phyloP scores from a whole-genome alignment of 2,329 filamentous ascomycete species.

The Ceratocystiopsis minuta region DNA sequence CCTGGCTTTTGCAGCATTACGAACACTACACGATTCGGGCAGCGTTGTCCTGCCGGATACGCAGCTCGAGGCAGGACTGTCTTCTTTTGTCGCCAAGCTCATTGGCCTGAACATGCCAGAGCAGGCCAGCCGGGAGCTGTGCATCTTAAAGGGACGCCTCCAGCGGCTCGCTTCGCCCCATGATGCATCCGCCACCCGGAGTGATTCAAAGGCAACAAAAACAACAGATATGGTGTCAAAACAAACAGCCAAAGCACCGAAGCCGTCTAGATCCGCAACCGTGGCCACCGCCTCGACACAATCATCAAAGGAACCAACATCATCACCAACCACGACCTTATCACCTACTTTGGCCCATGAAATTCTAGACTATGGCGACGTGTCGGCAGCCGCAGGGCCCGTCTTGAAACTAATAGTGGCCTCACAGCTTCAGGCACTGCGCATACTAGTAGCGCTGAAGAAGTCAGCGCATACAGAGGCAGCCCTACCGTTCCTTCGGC shows the following conservation, averaged over 20 bases:
- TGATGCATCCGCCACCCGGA: no score
- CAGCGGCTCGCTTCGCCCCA: conserved; percentile 16
- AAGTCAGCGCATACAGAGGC: conserved; percentile 42
- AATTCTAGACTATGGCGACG: conserved; percentile 41
- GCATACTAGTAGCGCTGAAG: conserved; percentile 40
- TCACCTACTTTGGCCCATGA: conserved; percentile 15
- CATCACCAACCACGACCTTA: conserved; percentile 12
- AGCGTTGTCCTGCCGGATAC: conserved; percentile 38
- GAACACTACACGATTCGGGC: conserved; percentile 35
- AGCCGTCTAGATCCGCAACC: conserved; percentile 16
- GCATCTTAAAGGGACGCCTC: conserved; percentile 44
- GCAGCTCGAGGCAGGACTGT: conserved; percentile 58
- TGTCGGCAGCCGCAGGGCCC: conserved; percentile 19
- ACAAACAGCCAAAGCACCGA: conserved; percentile 13
- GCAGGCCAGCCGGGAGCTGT: conserved; percentile 51
- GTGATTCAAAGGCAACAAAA: no score
- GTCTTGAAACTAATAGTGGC: conserved; percentile 39
- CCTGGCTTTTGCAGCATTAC: conserved; percentile 46
- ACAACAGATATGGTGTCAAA: conserved; percentile 5
- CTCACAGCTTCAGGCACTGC: conserved; percentile 47
- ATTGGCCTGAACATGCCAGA: conserved; percentile 45
- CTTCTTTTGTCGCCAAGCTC: conserved; percentile 48
- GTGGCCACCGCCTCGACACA: conserved; percentile 13
- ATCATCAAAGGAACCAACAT: conserved; percentile 7
- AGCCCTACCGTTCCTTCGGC: conserved; percentile 34